Percentiles rank a stretch among this genome's conserved stretches.
These are phyloP conservation scores for Digitaria exilis DNA, from an alignment of 202 grass and related monocot genomes.

Conservation along the genomic window DNA sequence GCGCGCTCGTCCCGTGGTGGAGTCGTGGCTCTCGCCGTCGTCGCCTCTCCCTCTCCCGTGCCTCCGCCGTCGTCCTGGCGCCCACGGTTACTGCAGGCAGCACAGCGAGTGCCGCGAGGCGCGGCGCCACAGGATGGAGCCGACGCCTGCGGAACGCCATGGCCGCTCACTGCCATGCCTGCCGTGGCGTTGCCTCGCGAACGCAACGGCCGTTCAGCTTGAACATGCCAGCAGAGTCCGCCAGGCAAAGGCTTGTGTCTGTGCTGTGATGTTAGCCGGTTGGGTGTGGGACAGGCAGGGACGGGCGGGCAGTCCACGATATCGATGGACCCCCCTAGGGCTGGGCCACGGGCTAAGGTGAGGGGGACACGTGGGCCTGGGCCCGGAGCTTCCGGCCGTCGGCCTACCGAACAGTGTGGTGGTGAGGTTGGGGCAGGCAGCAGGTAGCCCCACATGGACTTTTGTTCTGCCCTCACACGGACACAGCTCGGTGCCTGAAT, in stretches of 20 bases:
- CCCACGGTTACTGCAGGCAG: not conserved
- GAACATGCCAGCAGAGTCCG: slow-evolving; percentile 3
- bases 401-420: slow-evolving; percentile 44
- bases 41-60: not conserved
- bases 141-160: not conserved
- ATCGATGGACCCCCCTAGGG: not conserved
- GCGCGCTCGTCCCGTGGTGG: not conserved
- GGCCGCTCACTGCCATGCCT: not conserved
- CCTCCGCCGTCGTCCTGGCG: not conserved
- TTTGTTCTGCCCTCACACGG: not conserved
- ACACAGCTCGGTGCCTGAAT: too few species aligned
- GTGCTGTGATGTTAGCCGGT: not conserved
- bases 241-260: not conserved
- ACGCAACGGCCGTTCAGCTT: not conserved
- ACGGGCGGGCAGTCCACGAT: not conserved
- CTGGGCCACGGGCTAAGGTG: not conserved
- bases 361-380: slow-evolving; percentile 31
- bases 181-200: not conserved
- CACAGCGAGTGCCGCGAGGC: not conserved
- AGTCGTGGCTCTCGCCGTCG: not conserved
- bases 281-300: not conserved
- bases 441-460: not conserved
- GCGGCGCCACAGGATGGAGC: not conserved
- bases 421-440: slow-evolving; percentile 24
- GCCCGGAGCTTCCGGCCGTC: slow-evolving; percentile 30